A percentile compares a stretch with the other conserved stretches of the same genome.
phyloP scores from a whole-genome alignment of 2,329 filamentous ascomycete genomes.

The Chaetomium sp. region DNA sequence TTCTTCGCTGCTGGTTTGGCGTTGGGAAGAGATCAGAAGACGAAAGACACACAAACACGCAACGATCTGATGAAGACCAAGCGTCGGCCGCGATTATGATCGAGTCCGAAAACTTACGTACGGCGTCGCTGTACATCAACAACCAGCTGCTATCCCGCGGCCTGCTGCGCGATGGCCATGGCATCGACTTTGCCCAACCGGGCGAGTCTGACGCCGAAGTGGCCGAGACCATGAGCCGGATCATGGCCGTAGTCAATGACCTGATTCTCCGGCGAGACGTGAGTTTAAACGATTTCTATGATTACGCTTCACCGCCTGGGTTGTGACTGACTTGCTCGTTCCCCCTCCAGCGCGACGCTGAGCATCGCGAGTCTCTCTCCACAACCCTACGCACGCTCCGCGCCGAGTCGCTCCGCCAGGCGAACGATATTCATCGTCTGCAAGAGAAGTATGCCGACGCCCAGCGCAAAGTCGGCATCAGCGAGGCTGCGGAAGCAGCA shows the following conservation, averaged over 20 bases:
- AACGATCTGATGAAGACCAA: constrained; percentile 3
- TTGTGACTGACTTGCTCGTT: background rate
- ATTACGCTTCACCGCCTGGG: background rate
- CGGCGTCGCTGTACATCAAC: constrained; percentile 66
- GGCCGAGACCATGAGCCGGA: constrained; percentile 65
- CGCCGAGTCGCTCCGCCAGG: constrained; percentile 66
- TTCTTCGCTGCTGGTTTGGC: background rate
- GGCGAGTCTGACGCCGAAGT: constrained; percentile 49
- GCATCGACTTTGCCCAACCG: constrained; percentile 76
- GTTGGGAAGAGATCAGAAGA: background rate
- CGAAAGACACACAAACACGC: constrained; percentile 2
- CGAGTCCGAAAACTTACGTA: constrained; percentile 56
- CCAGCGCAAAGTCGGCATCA: constrained; percentile 48
- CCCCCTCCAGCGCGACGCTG: constrained; percentile 66
- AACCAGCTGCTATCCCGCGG: constrained; percentile 63
- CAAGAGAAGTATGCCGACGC: constrained; percentile 48
- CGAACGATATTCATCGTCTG: constrained; percentile 58
- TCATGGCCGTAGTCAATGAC: constrained; percentile 93
- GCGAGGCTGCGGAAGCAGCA: constrained; percentile 65
- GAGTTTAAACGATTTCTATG: constrained; percentile 28
- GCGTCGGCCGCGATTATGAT: constrained; percentile 35
- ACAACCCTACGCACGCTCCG: constrained; percentile 70
- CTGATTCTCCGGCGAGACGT: constrained; percentile 85
- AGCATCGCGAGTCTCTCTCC: constrained; percentile 78
- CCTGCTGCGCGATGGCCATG: constrained; percentile 59